Conservation (phyloP, 345 rosid species). For the Barbarea vulgaris region DNA sequence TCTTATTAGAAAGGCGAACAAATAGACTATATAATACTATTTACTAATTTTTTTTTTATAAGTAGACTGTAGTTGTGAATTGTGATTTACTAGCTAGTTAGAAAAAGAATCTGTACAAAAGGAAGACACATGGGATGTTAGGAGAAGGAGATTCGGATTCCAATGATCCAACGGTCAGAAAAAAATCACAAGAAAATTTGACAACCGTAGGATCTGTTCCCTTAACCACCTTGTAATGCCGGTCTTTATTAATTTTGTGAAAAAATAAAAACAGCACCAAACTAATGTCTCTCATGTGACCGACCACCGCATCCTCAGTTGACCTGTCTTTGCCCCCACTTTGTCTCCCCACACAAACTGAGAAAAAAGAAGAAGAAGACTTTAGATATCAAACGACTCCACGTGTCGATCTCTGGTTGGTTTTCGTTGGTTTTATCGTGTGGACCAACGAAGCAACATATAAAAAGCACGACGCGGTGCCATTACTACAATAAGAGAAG, state of each 20-base stretch:
- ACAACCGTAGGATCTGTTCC: slow-evolving; percentile 45
- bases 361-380: slow-evolving; percentile 5
- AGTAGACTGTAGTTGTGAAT: background rate
- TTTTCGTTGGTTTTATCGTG: slow-evolving; percentile 12
- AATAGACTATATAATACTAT: background rate
- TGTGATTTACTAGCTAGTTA: slow-evolving; percentile 13
- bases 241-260: slow-evolving; percentile 34
- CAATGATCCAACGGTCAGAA: slow-evolving; percentile 31
- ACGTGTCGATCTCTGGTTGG: slow-evolving; percentile 27
- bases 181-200: slow-evolving; percentile 28
- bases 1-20: slow-evolving; percentile 26
- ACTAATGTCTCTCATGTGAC: slow-evolving; percentile 46
- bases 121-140: slow-evolving; percentile 41
- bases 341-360: slow-evolving; percentile 37
- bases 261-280: slow-evolving; percentile 30
- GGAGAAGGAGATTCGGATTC: slow-evolving; percentile 27
- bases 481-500: slow-evolving; percentile 38
- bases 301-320: slow-evolving; percentile 45
- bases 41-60: background rate
- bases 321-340: slow-evolving; percentile 47
- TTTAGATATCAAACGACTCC: slow-evolving; percentile 31
- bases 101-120: slow-evolving; percentile 35
- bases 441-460: slow-evolving; percentile 36
- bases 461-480: slow-evolving; percentile 42
- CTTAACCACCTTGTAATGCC: slow-evolving; percentile 45